Base-by-base conservation (phyloP, 257 asterid species). In the Cordia subcordata region DNA sequence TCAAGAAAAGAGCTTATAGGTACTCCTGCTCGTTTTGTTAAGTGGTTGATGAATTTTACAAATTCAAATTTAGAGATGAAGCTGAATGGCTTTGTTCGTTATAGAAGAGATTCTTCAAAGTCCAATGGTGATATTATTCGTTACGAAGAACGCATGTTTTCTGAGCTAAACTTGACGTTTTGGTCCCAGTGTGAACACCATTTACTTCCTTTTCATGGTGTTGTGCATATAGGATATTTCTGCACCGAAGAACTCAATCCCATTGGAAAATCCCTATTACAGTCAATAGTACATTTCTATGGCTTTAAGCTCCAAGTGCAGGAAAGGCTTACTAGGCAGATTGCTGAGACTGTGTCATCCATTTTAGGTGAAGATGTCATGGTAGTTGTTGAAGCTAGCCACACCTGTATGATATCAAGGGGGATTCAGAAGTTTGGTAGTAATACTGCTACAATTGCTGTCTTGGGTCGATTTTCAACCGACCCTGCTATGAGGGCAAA, bases 261-360 rank as follows among this genome's bases (percentile, higher is more conserved):
- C 0, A 76, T 72, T 5, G 81, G 79, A 40, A 84, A 80, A 66
- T 72, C 93, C 5, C 77, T 81, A 22, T 67, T 88, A 53, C 96
- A 88, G 74, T 74, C 94, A 0, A 60, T 92, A 56, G 95, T 88
- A 51, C 94, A 84, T 70, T 86, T 84, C 66, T 88, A 79, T 19
- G 96, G 99, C 5, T 92, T 88, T 69, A 92, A 88, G 69, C 99
- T 92, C 57, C 99, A 92, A 77, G 96, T 92, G 5, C 99, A 92
- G 68, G 99, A 92, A 69, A 86, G 97, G 86, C 85, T 92, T 50
- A 86, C 97, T 0, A 80, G 95, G 14, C 99, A 92, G 75, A 78
- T 92, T 69, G 99, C 96, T 0, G 99, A 92, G 77, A 77, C 86
- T 0, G 91, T 75, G 37, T 77, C 95, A 0, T 71, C 87, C 1